Evolutionary conservation across 805 yeast genomes (phyloP), one percentile per base, ranked within the genome.

Genomic region (Saturnispora zaruensis): DNA sequence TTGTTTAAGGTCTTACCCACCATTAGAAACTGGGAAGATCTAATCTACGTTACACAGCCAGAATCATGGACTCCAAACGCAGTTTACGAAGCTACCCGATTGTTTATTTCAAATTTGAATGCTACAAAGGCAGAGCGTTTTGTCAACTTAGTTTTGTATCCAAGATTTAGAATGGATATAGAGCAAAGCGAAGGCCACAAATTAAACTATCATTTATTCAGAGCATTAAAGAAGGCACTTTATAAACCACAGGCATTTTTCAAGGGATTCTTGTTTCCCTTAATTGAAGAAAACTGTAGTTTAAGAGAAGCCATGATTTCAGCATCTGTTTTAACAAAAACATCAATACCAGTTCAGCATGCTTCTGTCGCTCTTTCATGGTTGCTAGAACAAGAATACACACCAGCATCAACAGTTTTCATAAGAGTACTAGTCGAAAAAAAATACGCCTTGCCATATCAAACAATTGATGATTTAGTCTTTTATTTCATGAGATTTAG

Each of bases 171-270:
- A 70, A 70, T 70, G 38, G 77, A 81, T 46, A 83, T 85, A 49
- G 90, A 84, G 61, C 82, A 81, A 25, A 77, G 78, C 51, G 90
- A 83, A 57, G 83, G 79, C 52, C 91, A 85, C 60, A 79, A 78
- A 34, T 75, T 93, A 55, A 91, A 95, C 68, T 91, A 93, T 64
- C 99, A 93, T 64, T 73, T 93, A 40, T 93, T 93, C 67, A 79
- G 96, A 61, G 82, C 99, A 0, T 70, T 93, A 58, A 91, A 90
- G 67, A 93, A 93, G 70, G 79, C 97, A 0, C 75, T 95, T 49
- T 93, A 93, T 73, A 93, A 93, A 66, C 99, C 99, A 28, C 89
- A 93, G 49, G 99, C 99, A 9, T 93, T 91, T 62, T 93, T 91
- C 77, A 91, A 89, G 67, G 99, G 99, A 1, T 89, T 93, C 62